Evolutionary conservation across 768 basidiomycete genomes (phyloP).

Genomic region (Rhodosporidiobolus odoratus): DNA sequence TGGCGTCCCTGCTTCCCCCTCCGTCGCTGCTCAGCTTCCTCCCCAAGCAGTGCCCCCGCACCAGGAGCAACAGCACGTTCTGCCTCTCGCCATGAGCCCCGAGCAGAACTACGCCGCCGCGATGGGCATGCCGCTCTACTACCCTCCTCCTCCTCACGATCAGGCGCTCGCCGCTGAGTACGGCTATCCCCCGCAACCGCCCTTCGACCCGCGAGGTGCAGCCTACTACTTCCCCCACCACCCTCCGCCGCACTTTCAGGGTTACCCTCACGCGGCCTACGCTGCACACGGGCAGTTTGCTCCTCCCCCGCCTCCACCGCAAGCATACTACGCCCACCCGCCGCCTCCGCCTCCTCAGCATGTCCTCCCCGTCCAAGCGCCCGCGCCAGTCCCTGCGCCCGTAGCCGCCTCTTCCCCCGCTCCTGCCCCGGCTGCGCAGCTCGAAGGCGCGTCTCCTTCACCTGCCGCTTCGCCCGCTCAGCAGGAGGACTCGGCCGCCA

Average conservation of each 20-base stretch:
- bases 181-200: slow-evolving; percentile 13
- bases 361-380: too few relatives aligned
- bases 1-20: slow-evolving; percentile 29
- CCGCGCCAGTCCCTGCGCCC: background rate
- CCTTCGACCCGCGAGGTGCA: background rate
- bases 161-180: slow-evolving; percentile 6
- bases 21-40: slow-evolving; percentile 14
- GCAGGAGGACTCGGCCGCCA: background rate
- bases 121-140: slow-evolving; percentile 31
- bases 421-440: background rate
- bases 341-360: slow-evolving; percentile 7
- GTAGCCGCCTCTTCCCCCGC: background rate
- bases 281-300: background rate
- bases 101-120: slow-evolving; percentile 5
- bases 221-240: slow-evolving; percentile 13
- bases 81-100: background rate
- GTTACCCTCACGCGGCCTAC: background rate
- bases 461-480: background rate
- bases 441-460: background rate
- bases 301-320: slow-evolving; percentile 12
- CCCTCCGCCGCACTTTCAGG: slow-evolving; percentile 13
- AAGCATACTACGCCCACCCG: slow-evolving; percentile 18
- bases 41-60: background rate
- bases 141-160: slow-evolving; percentile 5
- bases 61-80: slow-evolving; percentile 8